A percentile compares a stretch with the other conserved stretches of the same genome.
Evolutionary conservation across 805 yeast genomes (phyloP).

Genomic region (Candida loeiensis): DNA sequence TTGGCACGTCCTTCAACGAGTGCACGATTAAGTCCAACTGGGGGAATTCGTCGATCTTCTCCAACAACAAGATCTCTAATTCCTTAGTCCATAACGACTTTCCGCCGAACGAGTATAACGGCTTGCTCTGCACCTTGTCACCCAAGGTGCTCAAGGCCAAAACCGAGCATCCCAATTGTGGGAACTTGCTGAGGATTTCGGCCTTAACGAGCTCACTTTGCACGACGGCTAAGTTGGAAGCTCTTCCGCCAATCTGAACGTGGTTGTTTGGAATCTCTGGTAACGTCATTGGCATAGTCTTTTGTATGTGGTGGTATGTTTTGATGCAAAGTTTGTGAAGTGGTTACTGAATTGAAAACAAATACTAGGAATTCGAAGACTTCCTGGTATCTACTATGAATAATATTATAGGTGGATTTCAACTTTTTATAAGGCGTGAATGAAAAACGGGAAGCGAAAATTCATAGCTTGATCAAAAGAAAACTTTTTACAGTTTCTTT

Average conservation of each 20-base stretch:
- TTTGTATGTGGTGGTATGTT: too few relatives aligned
- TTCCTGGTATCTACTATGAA: neutral
- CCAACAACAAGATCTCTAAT: slow-evolving; percentile 71
- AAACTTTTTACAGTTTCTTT: slow-evolving; percentile 1
- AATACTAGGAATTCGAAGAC: slow-evolving; percentile 1
- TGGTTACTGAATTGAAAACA: neutral
- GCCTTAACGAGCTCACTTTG: slow-evolving; percentile 76
- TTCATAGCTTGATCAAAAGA: slow-evolving; percentile 3
- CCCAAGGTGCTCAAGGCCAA: slow-evolving; percentile 83
- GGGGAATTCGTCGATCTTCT: slow-evolving; percentile 57
- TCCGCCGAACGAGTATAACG: slow-evolving; percentile 93
- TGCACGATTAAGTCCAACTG: slow-evolving; percentile 88
- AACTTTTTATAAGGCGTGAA: slow-evolving; percentile 2
- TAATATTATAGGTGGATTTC: neutral
- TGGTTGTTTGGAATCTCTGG: slow-evolving; percentile 25
- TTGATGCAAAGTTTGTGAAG: neutral
- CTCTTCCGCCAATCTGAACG: slow-evolving; percentile 78
- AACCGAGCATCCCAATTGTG: slow-evolving; percentile 68
- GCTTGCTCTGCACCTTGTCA: slow-evolving; percentile 79
- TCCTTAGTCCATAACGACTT: slow-evolving; percentile 96
- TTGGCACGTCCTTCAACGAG: slow-evolving; percentile 90
- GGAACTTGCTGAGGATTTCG: slow-evolving; percentile 55
- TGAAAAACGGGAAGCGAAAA: slow-evolving; percentile 2
- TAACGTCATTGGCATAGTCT: neutral
- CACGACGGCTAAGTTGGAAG: slow-evolving; percentile 79